Percentiles rank a stretch among this genome's conserved stretches.
phyloP scores from a whole-genome alignment of 495 filamentous ascomycete species.

The Penicillium crystallinum region DNA sequence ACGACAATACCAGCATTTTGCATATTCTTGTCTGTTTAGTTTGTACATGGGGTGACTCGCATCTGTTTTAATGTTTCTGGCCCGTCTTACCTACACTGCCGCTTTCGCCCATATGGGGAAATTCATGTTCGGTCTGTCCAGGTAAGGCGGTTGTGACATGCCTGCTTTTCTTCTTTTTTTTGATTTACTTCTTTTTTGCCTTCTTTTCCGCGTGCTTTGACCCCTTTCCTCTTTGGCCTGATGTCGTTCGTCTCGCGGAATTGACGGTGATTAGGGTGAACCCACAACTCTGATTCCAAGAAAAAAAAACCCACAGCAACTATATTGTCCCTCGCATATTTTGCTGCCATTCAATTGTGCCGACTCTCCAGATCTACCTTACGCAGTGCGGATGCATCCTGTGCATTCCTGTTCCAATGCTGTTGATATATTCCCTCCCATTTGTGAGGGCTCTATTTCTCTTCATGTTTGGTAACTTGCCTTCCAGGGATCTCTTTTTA shows the following conservation, averaged over 20 bases:
- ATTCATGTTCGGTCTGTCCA: slow-evolving; percentile 7
- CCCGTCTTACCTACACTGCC: background rate
- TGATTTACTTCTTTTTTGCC: slow-evolving; percentile 1
- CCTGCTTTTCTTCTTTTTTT: slow-evolving; percentile 3
- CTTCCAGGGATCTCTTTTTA: slow-evolving; percentile 7
- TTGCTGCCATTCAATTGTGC: background rate
- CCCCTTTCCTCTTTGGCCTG: slow-evolving; percentile 7
- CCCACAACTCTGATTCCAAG: background rate
- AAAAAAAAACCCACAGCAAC: background rate
- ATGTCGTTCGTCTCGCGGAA: slow-evolving; percentile 5
- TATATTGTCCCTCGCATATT: background rate
- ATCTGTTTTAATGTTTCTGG: slow-evolving; percentile 34
- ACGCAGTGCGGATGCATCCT: background rate
- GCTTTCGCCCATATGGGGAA: slow-evolving; percentile 2
- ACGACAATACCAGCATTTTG: slow-evolving; percentile 44
- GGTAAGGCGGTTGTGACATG: slow-evolving; percentile 9
- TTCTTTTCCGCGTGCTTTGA: slow-evolving; percentile 10
- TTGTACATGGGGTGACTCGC: slow-evolving; percentile 39
- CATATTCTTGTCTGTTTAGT: slow-evolving; percentile 39
- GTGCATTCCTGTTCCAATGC: background rate
- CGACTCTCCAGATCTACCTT: background rate
- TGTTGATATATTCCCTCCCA: slow-evolving; percentile 8
- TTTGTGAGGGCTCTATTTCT: slow-evolving; percentile 3
- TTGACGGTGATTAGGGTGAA: background rate
- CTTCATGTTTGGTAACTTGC: slow-evolving; percentile 12